A percentile compares a stretch with the other conserved stretches of the same genome.
These are phyloP conservation scores for Jamesozyma lodderae DNA, from an alignment of 805 yeast genomes.

Conservation along the genomic window DNA sequence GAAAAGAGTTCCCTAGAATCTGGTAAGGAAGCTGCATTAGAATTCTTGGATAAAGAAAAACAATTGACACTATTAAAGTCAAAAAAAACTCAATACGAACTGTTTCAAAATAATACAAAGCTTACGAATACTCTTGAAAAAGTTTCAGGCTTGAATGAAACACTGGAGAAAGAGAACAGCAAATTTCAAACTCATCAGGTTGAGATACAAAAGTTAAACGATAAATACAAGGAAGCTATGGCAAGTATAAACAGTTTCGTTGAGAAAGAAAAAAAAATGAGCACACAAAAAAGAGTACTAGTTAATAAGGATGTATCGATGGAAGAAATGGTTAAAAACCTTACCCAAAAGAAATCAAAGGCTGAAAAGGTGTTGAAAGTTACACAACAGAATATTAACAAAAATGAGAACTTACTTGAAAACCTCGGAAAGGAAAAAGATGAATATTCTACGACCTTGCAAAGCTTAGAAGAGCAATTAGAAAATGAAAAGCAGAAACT, in stretches of 20 bases:
- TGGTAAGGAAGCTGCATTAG: conserved; percentile 60
- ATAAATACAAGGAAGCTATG: conserved; percentile 21
- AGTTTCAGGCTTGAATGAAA: conserved; percentile 33
- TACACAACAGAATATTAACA: conserved; percentile 37
- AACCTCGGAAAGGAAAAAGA: conserved; percentile 38
- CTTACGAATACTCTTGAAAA: conserved; percentile 34
- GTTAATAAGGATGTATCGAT: conserved; percentile 56
- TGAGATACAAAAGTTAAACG: conserved; percentile 29
- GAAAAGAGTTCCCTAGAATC: conserved; percentile 59
- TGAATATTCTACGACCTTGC: conserved; percentile 38
- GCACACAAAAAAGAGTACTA: conserved; percentile 25
- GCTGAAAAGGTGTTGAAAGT: conserved; percentile 44
- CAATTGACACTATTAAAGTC: conserved; percentile 44
- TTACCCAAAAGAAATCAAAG: conserved; percentile 49
- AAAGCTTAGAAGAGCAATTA: conserved; percentile 37
- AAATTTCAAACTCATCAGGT: conserved; percentile 35
- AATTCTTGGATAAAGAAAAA: conserved; percentile 58
- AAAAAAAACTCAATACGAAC: conserved; percentile 44
- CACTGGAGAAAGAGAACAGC: conserved; percentile 36
- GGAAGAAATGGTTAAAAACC: conserved; percentile 70
- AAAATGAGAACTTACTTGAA: conserved; percentile 39
- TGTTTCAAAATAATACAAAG: conserved; percentile 34
- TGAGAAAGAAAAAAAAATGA: conserved; percentile 22
- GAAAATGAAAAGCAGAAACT: conserved; percentile 47
- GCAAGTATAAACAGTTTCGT: conserved; percentile 22